Evolutionary conservation across 352 stramenopile genomes (phyloP).

Genomic region (Pythium brassicae): DNA sequence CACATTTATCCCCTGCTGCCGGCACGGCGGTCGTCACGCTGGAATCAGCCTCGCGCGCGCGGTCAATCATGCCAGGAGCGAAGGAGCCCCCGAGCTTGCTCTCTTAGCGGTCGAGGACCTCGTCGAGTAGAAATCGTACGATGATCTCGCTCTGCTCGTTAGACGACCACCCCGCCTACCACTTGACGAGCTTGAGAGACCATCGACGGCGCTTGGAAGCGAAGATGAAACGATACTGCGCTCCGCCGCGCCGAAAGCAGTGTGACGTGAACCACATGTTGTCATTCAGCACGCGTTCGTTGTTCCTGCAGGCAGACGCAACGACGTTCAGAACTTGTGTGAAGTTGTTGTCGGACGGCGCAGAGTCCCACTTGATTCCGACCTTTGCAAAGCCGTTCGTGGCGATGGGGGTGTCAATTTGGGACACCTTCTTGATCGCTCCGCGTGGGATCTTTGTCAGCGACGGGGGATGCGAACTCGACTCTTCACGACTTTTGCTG

Average conservation of each 20-base stretch:
- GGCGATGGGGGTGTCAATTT: background rate
- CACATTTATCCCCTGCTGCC: too few species aligned
- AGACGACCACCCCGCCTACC: slow-evolving; percentile 7
- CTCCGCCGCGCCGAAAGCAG: slow-evolving; percentile 8
- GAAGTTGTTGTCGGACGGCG: background rate
- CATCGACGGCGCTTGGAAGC: slow-evolving; percentile 2
- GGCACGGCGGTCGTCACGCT: too few species aligned
- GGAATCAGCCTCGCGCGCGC: too few species aligned
- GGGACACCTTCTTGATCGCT: background rate
- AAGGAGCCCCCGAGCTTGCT: background rate
- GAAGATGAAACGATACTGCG: slow-evolving; percentile 15
- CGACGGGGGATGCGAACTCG: background rate
- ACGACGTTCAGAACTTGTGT: background rate
- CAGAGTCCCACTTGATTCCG: background rate
- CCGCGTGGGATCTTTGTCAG: background rate
- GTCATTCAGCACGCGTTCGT: slow-evolving; percentile 4
- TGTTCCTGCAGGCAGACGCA: background rate
- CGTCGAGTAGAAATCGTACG: slow-evolving; percentile 6
- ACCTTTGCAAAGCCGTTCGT: background rate
- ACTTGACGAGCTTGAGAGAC: slow-evolving; percentile 18
- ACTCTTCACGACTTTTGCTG: background rate
- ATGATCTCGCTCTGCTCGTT: slow-evolving; percentile 13
- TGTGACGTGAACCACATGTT: slow-evolving; percentile 10
- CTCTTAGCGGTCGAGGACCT: slow-evolving; percentile 11
- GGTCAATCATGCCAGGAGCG: too few species aligned